A percentile compares a stretch with the other conserved stretches of the same genome.
These are phyloP conservation scores for Saturnispora bothae DNA, from an alignment of 805 yeast species.

Conservation along the genomic window DNA sequence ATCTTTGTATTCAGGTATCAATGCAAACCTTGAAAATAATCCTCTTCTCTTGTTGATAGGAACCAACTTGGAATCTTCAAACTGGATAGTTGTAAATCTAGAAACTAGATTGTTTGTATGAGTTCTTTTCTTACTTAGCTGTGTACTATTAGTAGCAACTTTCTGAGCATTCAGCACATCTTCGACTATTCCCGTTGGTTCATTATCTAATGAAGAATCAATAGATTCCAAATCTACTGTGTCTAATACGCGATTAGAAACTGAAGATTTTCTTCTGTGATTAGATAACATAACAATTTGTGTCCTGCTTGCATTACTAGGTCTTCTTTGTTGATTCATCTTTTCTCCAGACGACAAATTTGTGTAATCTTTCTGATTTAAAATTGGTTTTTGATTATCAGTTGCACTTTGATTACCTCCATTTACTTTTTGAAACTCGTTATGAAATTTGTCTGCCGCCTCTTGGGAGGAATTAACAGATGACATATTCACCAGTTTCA, in stretches of 20 bases:
- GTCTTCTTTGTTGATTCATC: slow-evolving; percentile 1
- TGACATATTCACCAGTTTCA: not conserved
- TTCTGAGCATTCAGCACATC: not conserved
- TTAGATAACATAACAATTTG: slow-evolving; percentile 2
- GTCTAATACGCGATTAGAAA: not conserved
- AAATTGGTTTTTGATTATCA: no score
- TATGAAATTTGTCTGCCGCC: no score
- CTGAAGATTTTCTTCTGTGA: not conserved
- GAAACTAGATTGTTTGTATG: slow-evolving; percentile 9
- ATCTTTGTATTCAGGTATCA: slow-evolving; percentile 64
- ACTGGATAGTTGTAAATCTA: slow-evolving; percentile 15
- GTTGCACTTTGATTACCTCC: no score
- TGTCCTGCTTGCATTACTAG: slow-evolving; percentile 1
- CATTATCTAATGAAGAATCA: slow-evolving; percentile 1
- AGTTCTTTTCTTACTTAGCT: slow-evolving; percentile 5
- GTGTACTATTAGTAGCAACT: not conserved
- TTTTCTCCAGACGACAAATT: no score
- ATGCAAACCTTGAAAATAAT: slow-evolving; percentile 36
- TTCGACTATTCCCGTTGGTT: not conserved
- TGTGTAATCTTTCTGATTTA: no score
- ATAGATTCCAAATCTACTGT: not conserved
- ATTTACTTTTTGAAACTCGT: no score
- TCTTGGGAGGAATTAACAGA: not conserved
- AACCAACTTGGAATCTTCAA: slow-evolving; percentile 23
- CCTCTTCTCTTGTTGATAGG: slow-evolving; percentile 46